phyloP scores from a whole-genome alignment of 2,329 filamentous ascomycete genomes.

The Escovopsis weberi region DNA sequence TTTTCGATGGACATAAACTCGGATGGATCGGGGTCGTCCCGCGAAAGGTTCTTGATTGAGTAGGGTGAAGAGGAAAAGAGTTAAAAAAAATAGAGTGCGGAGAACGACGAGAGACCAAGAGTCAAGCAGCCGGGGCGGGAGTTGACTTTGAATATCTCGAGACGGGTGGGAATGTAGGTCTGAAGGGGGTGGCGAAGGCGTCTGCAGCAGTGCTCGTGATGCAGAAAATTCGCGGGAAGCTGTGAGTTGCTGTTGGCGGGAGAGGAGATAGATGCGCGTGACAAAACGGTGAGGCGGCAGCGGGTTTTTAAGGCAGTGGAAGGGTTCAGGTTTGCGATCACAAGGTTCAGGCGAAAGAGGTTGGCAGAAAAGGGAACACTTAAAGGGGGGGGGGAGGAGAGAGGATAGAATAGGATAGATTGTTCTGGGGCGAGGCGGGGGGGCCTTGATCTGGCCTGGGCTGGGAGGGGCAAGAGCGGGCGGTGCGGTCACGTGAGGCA shows the following conservation, averaged over 20 bases:
- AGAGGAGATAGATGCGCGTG: too few species aligned
- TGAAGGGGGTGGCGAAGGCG: too few species aligned
- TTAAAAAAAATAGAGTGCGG: slow-evolving; percentile 10
- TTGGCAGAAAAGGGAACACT: not conserved
- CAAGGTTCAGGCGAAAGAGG: not conserved
- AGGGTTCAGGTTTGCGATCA: slow-evolving; percentile 1
- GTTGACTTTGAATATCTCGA: not conserved
- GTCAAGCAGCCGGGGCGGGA: not conserved
- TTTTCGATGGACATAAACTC: slow-evolving; percentile 99
- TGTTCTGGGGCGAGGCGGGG: too few species aligned
- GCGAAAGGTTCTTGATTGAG: slow-evolving; percentile 34
- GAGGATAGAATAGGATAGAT: not conserved
- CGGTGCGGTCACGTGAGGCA: too few species aligned
- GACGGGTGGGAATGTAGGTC: not conserved
- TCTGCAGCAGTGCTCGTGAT: too few species aligned
- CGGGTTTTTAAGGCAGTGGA: not conserved
- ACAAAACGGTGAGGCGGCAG: too few species aligned
- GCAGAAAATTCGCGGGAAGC: too few species aligned
- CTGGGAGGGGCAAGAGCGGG: too few species aligned
- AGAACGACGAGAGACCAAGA: slow-evolving; percentile 26
- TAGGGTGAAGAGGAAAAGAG: too few species aligned
- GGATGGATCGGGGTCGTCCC: slow-evolving; percentile 46
- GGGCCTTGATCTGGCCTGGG: too few species aligned
- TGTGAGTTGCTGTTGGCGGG: too few species aligned
- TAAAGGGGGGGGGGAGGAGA: slow-evolving; percentile 5